A percentile compares a stretch with the other conserved stretches of the same genome.
Conservation (phyloP, 176 grass and related monocot genomes). For the Lolium rigidum region DNA sequence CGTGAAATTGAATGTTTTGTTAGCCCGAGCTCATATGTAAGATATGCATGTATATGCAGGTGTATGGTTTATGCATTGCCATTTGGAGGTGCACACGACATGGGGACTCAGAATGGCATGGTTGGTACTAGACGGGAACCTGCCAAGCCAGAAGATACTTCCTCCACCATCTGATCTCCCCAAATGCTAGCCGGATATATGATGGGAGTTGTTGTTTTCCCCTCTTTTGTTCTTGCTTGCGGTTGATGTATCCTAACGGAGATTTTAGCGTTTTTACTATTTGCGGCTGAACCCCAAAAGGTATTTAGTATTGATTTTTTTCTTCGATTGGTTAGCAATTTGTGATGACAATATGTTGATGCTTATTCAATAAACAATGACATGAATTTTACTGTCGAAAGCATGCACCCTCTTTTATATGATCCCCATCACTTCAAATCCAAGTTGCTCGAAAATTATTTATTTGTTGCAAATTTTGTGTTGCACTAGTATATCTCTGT, state of each 20-base stretch:
- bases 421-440: too few species aligned
- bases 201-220: not conserved
- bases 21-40: not conserved
- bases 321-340: not conserved
- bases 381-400: too few species aligned
- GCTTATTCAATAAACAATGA: slow-evolving; percentile 31
- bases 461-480: too few species aligned
- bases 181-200: slow-evolving; percentile 32
- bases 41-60: slow-evolving; percentile 11
- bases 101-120: slow-evolving; percentile 69
- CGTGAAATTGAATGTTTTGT: not conserved
- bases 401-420: too few species aligned
- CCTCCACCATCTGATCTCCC: slow-evolving; percentile 60
- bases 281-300: not conserved
- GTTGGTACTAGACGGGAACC: slow-evolving; percentile 50
- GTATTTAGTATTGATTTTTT: not conserved
- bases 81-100: slow-evolving; percentile 48
- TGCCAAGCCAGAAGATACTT: slow-evolving; percentile 47
- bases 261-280: not conserved
- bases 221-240: slow-evolving; percentile 37
- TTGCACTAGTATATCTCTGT: too few species aligned
- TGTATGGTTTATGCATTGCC: slow-evolving; percentile 42
- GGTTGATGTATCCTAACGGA: slow-evolving; percentile 9
- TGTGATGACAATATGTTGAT: slow-evolving; percentile 32
- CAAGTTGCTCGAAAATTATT: too few species aligned